Evolutionary conservation across 148 eudicot species (phyloP).

Genomic region (Pouteria glomerata): DNA sequence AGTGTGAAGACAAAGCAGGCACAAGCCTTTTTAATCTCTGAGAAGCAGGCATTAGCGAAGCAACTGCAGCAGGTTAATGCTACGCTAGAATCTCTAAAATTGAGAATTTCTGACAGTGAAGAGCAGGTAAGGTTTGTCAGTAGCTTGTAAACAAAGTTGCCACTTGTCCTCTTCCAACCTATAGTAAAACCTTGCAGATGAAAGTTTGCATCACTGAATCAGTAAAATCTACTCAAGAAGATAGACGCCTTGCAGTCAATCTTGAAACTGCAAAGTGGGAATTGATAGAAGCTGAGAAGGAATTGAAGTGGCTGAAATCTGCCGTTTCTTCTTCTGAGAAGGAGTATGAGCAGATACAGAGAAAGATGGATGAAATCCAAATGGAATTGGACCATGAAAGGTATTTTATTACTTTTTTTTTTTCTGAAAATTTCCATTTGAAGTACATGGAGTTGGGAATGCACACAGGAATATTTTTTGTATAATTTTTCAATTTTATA

Average conservation of each 20-base stretch:
- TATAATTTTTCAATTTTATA: no score
- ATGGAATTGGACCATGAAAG: conserved; percentile 60
- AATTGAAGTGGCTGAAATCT: conserved; percentile 73
- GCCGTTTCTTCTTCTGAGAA: conserved; percentile 65
- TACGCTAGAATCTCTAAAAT: conserved; percentile 43
- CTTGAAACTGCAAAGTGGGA: conserved; percentile 72
- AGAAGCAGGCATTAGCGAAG: conserved; percentile 52
- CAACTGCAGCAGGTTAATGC: conserved; percentile 53
- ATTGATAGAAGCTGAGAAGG: conserved; percentile 73
- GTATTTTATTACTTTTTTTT: conserved; percentile 17
- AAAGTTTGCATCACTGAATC: conserved; percentile 50
- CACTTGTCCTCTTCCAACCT: not conserved
- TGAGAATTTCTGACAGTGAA: conserved; percentile 50
- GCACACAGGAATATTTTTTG: no score
- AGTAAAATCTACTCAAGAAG: conserved; percentile 59
- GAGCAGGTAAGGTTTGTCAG: conserved; percentile 50
- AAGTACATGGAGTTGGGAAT: no score
- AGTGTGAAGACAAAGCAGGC: conserved; percentile 85
- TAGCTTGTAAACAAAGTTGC: not conserved
- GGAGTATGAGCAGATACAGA: conserved; percentile 72
- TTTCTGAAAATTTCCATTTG: not conserved
- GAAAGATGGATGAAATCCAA: conserved; percentile 54
- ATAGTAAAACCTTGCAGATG: conserved; percentile 46
- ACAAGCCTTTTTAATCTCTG: conserved; percentile 47
- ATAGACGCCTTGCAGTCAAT: conserved; percentile 46